Conservation (phyloP, 78 protist species). For the Emiliania huxleyi region DNA sequence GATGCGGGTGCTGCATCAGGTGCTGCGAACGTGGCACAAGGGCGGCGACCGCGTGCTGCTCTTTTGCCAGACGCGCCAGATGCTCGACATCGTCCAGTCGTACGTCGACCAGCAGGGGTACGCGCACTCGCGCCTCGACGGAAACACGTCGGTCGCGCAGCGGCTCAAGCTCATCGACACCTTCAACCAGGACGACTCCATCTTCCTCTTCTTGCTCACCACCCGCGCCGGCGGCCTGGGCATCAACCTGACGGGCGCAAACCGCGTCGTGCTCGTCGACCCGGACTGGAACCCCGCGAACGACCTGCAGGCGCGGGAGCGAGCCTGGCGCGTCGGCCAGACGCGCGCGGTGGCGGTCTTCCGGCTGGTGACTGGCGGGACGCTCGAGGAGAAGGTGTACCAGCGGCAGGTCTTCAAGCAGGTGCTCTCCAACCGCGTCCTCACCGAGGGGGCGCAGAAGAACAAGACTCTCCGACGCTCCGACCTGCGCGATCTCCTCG, state of each 20-base stretch:
- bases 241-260: conserved; percentile 92
- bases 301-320: conserved; percentile 91
- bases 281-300: conserved; percentile 95
- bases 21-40: conserved; percentile 81
- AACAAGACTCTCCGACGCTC: conserved; percentile 8
- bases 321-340: conserved; percentile 96
- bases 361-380: conserved; percentile 80
- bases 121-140: conserved; percentile 87
- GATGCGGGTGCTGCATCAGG: conserved; percentile 15
- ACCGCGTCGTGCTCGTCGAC: conserved; percentile 89
- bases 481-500: conserved; percentile 68
- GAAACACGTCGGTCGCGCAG: conserved; percentile 72
- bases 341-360: conserved; percentile 74
- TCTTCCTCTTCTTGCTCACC: conserved; percentile 88
- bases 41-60: conserved; percentile 78
- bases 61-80: conserved; percentile 91
- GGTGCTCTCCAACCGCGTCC: conserved; percentile 76
- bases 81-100: conserved; percentile 87
- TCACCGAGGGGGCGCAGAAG: conserved; percentile 83
- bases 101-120: neutral
- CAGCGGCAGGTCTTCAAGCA: conserved; percentile 96
- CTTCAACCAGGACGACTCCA: conserved; percentile 54
- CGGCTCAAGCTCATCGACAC: conserved; percentile 55
- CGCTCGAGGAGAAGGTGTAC: conserved; percentile 95
- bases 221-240: conserved; percentile 95